Percentiles rank a stretch among this genome's conserved stretches.
These are phyloP conservation scores for Castanopsis chinensis DNA, from an alignment of 306 rosid species.

Conservation along the genomic window DNA sequence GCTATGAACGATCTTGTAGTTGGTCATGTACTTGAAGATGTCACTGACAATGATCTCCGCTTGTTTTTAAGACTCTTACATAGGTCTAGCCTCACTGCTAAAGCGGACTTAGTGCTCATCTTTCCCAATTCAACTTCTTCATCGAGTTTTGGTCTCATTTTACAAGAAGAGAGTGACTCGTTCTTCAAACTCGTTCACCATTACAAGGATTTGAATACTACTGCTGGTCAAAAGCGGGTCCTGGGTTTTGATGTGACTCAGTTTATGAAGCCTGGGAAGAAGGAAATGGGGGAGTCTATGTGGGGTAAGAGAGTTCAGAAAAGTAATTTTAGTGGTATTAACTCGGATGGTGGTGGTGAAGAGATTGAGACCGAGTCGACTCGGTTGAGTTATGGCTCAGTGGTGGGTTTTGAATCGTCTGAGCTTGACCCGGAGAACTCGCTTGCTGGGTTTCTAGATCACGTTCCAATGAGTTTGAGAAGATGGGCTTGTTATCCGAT, in stretches of 20 bases:
- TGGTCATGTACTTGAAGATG: conserved; percentile 61
- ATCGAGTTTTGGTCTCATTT: conserved; percentile 30
- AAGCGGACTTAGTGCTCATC: conserved; percentile 63
- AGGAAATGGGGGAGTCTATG: conserved; percentile 40
- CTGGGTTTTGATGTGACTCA: conserved; percentile 41
- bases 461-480: conserved; percentile 54
- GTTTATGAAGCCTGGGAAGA: conserved; percentile 34
- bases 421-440: conserved; percentile 95
- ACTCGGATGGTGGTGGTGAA: not conserved
- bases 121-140: conserved; percentile 38
- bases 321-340: conserved; percentile 23
- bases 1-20: conserved; percentile 76
- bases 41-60: conserved; percentile 47
- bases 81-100: conserved; percentile 61
- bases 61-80: conserved; percentile 64
- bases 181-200: conserved; percentile 44
- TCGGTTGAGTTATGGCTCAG: conserved; percentile 69
- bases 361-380: conserved; percentile 1
- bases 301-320: conserved; percentile 53
- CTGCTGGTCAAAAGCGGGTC: conserved; percentile 17
- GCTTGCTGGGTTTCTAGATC: conserved; percentile 70
- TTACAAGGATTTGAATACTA: conserved; percentile 27
- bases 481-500: conserved; percentile 93
- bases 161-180: conserved; percentile 51
- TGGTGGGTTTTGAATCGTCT: conserved; percentile 63